These are phyloP conservation scores for Eucalyptus polyanthemos DNA, from an alignment of 345 rosid genomes.

Conservation along the genomic window DNA sequence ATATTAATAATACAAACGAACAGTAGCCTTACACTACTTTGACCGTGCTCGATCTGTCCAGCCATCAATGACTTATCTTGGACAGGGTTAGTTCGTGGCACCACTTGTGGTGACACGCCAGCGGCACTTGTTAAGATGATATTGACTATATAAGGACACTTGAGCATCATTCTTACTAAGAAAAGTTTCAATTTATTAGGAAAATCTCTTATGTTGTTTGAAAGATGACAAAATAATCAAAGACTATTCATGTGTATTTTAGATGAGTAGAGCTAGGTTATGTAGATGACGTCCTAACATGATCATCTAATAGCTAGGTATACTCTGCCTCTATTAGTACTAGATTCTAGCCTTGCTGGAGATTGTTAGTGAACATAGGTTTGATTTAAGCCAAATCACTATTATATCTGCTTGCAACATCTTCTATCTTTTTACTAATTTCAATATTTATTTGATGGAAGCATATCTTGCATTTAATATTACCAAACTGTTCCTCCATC, in stretches of 20 bases:
- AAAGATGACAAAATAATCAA: background rate
- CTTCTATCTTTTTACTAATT: background rate
- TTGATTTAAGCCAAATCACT: background rate
- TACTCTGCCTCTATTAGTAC: background rate
- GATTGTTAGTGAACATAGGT: background rate
- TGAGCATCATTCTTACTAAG: background rate
- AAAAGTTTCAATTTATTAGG: background rate
- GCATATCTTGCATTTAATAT: background rate
- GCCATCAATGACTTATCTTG: background rate
- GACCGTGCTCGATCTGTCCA: background rate
- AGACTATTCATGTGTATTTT: background rate
- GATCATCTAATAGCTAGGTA: background rate
- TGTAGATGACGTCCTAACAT: background rate
- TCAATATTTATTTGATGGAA: background rate
- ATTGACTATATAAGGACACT: background rate
- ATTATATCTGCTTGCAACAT: background rate
- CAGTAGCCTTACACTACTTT: background rate
- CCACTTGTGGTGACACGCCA: background rate
- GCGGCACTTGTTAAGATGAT: background rate
- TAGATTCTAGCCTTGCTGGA: background rate
- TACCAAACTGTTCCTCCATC: background rate
- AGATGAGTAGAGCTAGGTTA: background rate
- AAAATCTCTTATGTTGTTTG: background rate
- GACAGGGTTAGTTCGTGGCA: background rate
- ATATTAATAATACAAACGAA: background rate